A percentile compares a stretch with the other conserved stretches of the same genome.
These are phyloP conservation scores for Apophysomyces elegans DNA, from an alignment of 371 early-diverging fungal genomes.

Conservation along the genomic window DNA sequence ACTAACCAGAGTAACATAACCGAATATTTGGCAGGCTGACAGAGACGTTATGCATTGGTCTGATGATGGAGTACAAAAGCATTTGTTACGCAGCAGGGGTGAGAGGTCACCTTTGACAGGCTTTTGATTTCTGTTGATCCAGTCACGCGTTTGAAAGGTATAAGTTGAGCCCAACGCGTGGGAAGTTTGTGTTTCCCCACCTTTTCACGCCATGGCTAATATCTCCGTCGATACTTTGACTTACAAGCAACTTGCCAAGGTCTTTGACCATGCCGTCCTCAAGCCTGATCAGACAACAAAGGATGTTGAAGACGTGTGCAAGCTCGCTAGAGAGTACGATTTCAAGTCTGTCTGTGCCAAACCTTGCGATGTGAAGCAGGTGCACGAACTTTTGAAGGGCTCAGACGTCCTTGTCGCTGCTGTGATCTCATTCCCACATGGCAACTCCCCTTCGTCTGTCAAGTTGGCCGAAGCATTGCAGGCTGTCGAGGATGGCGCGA, in stretches of 20 bases:
- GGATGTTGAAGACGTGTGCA: conserved; percentile 62
- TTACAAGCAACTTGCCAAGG: conserved; percentile 57
- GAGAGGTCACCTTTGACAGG: no score
- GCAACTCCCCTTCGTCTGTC: conserved; percentile 58
- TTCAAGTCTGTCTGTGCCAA: conserved; percentile 68
- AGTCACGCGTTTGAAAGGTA: conserved; percentile 7
- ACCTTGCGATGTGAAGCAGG: conserved; percentile 67
- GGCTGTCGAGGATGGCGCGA: conserved; percentile 62
- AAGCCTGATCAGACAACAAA: conserved; percentile 62
- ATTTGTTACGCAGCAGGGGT: no score
- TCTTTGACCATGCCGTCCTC: conserved; percentile 70
- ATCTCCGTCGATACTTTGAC: conserved; percentile 56
- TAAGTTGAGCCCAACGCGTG: background rate
- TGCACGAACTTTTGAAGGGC: conserved; percentile 45
- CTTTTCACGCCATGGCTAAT: conserved; percentile 28
- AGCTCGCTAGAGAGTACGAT: conserved; percentile 57
- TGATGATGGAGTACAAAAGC: no score
- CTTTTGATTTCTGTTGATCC: background rate
- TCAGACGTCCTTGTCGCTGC: conserved; percentile 63
- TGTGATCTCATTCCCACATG: conserved; percentile 72
- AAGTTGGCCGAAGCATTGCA: conserved; percentile 64
- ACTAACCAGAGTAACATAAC: no score
- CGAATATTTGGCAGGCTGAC: no score
- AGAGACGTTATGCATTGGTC: no score
- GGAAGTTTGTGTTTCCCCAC: background rate